These are phyloP conservation scores for Acanthamoeba culbertsoni DNA, from an alignment of 208 protist genomes.

Conservation along the genomic window DNA sequence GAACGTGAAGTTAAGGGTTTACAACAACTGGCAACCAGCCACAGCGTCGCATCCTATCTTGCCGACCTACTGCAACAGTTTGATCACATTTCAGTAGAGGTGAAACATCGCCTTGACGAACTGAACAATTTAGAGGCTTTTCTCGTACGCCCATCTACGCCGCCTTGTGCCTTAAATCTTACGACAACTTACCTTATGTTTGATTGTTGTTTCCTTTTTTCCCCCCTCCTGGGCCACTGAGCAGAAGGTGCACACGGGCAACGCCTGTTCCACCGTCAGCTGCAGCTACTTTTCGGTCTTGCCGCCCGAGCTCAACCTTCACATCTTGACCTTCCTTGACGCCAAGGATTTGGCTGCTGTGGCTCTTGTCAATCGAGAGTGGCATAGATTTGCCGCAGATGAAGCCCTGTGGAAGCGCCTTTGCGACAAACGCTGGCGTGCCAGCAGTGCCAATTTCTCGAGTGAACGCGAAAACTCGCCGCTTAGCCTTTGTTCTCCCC, in stretches of 20 bases:
- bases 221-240: not conserved
- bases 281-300: conserved; percentile 38
- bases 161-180: not conserved
- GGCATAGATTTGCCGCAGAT: not conserved
- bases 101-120: not conserved
- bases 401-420: conserved; percentile 34
- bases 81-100: not conserved
- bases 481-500: no score
- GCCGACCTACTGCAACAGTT: not conserved
- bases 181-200: not conserved
- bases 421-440: not conserved
- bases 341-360: not conserved
- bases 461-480: not conserved
- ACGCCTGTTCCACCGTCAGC: not conserved
- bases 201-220: not conserved
- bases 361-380: conserved; percentile 19
- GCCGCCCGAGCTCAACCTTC: conserved; percentile 42
- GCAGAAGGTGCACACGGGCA: conserved; percentile 30
- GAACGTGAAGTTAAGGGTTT: not conserved
- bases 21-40: not conserved
- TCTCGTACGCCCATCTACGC: not conserved
- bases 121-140: not conserved
- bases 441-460: not conserved
- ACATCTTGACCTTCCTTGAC: conserved; percentile 21
- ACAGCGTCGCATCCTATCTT: conserved; percentile 8